phyloP scores from a whole-genome alignment of 306 rosid genomes.

The Calophaca sinica region DNA sequence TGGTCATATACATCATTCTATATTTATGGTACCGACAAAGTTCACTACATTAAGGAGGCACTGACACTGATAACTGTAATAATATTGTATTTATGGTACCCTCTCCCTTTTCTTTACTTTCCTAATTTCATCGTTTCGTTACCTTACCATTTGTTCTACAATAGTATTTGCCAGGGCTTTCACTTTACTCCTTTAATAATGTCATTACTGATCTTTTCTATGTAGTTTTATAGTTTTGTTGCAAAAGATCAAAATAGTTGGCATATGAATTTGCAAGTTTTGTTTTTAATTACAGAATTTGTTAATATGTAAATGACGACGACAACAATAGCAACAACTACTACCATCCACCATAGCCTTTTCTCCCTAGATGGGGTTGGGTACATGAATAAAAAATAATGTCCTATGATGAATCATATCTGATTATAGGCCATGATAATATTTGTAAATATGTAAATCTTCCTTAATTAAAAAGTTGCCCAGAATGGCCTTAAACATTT shows the following conservation, averaged over 20 bases:
- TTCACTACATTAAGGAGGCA: not conserved
- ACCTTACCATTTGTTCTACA: too few species aligned
- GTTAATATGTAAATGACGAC: conserved; percentile 2
- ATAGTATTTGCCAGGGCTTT: too few species aligned
- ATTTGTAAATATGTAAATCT: not conserved
- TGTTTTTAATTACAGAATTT: conserved; percentile 1
- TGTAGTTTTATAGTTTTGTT: too few species aligned
- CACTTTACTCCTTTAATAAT: too few species aligned
- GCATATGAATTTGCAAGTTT: not conserved
- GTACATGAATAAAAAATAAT: too few species aligned
- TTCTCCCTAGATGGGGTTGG: not conserved
- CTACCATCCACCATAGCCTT: not conserved
- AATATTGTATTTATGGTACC: not conserved
- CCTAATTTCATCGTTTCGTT: too few species aligned
- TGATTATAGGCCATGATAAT: too few species aligned
- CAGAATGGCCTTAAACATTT: not conserved
- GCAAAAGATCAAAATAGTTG: too few species aligned
- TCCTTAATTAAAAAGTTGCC: not conserved
- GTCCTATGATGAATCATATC: too few species aligned
- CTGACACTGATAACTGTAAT: not conserved
- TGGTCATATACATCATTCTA: conserved; percentile 26
- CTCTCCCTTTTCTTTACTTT: not conserved
- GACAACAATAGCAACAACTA: not conserved
- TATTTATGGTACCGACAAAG: not conserved
- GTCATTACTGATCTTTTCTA: too few species aligned